Percentiles rank a stretch among this genome's conserved stretches.
phyloP scores from a whole-genome alignment of 208 protist genomes.

The Leishmania aethiopica region DNA sequence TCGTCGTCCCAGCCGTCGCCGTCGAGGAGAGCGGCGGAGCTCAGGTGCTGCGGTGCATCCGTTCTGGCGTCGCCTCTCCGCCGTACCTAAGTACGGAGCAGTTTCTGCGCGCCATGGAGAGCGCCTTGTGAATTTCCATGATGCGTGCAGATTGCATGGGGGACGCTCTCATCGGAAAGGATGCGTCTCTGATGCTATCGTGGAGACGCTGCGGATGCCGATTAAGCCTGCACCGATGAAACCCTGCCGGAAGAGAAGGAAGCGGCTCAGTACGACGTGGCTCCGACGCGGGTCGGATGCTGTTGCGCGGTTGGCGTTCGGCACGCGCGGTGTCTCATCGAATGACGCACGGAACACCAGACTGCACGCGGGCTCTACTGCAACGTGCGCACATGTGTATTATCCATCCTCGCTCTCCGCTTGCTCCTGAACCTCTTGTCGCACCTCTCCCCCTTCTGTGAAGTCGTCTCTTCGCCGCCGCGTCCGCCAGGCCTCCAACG shows the following conservation, averaged over 20 bases:
- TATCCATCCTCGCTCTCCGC: not conserved
- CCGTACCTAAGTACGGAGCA: conserved; percentile 29
- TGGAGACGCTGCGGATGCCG: not conserved
- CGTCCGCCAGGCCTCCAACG: not conserved
- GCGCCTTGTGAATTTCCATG: not conserved
- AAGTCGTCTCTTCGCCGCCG: not conserved
- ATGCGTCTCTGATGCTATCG: not conserved
- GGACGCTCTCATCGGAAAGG: too few species aligned
- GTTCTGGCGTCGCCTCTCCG: not conserved
- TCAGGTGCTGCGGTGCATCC: conserved; percentile 19
- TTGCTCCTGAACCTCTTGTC: not conserved
- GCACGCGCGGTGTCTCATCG: not conserved
- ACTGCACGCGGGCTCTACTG: not conserved
- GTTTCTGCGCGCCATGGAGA: conserved; percentile 9
- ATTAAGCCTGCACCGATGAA: not conserved
- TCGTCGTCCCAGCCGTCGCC: conserved; percentile 14
- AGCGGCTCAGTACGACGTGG: not conserved
- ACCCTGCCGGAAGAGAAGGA: not conserved
- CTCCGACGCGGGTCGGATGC: not conserved
- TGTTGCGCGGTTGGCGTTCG: not conserved
- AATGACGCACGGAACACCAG: not conserved
- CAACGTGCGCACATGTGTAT: not conserved
- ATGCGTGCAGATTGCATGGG: not conserved
- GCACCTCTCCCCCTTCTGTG: not conserved
- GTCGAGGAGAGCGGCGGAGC: conserved; percentile 27